These are phyloP conservation scores for Aphanomyces astaci DNA, from an alignment of 352 stramenopile genomes.

Conservation along the genomic window DNA sequence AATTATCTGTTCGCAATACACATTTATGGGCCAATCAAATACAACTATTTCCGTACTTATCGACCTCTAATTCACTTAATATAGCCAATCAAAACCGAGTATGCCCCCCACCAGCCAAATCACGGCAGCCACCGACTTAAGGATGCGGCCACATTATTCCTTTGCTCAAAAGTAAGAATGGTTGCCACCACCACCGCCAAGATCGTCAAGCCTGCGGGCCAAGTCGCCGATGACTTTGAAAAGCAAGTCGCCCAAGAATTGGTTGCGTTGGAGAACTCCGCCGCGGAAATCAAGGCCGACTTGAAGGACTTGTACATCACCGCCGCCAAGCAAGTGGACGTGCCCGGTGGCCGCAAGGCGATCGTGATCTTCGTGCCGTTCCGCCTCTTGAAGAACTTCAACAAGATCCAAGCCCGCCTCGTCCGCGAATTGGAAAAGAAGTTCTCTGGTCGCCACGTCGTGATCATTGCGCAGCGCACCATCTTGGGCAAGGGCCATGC, in stretches of 20 bases:
- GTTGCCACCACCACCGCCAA: slow-evolving; percentile 33
- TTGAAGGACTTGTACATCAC: slow-evolving; percentile 98
- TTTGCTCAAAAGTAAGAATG: slow-evolving; percentile 20
- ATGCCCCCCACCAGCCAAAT: slow-evolving; percentile 16
- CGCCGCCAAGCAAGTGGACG: slow-evolving; percentile 97
- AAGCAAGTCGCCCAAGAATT: slow-evolving; percentile 83
- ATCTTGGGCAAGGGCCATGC: slow-evolving; percentile 97
- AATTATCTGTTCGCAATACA: neutral
- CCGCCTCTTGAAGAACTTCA: slow-evolving; percentile 95
- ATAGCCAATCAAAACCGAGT: slow-evolving; percentile 5
- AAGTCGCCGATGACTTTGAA: slow-evolving; percentile 82
- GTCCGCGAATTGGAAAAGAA: slow-evolving; percentile 99
- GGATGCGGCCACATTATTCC: slow-evolving; percentile 12
- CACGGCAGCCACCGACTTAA: neutral
- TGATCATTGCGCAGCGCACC: slow-evolving; percentile 98
- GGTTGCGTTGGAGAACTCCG: slow-evolving; percentile 87
- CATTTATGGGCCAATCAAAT: neutral
- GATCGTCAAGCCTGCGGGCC: slow-evolving; percentile 82
- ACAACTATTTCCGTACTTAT: neutral
- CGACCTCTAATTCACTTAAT: neutral
- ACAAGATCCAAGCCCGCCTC: slow-evolving; percentile 98
- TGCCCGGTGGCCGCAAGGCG: slow-evolving; percentile 91
- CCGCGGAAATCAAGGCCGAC: slow-evolving; percentile 96
- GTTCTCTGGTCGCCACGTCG: slow-evolving; percentile 96
- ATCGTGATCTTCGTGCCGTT: slow-evolving; percentile 99